Evolutionary conservation across 2,329 filamentous ascomycete genomes (phyloP), one percentile per base, ranked within the genome.

Genomic region (Xylaria sp.): DNA sequence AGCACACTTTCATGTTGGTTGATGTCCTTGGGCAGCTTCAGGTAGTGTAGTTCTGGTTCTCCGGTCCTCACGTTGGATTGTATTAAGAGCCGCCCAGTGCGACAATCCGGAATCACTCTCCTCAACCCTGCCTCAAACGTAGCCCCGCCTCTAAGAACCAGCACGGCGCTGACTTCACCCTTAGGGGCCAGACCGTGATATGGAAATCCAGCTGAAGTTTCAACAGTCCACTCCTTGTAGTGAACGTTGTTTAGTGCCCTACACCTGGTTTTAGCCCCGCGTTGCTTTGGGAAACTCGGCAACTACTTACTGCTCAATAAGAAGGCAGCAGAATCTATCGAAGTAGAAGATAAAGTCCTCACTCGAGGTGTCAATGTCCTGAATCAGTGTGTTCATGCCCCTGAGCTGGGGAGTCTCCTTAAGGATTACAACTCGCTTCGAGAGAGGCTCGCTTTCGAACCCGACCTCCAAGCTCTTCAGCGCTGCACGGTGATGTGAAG

Each of bases 321-420:
- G 85, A 61, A 98, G 84, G n/a, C 92, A 89, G 1, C 93, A 89
- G 45, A 98, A 84, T 45, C 96, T 89, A 80, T 99, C 94, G 79
- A 98, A 98, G 81, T 98, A 98, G 81, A 98, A 98, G 70, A 97
- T 93, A 78, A 98, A 98, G 74, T 98, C 94, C 77, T 97, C 95
- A 50, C 93, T 87, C 6, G 87, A 84, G 0, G 93, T 95, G 56
- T 90, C 86, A 19, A 92, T 91, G 74, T 96, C 88, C 76, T 97
- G 91, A 48, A 99, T 88, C 65, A 98, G 92, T 0, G 94, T 98
- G 78, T 93, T 94, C 88, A 99, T 97, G 55, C 90, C 94, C 65
- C 85, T 86, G 63, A 98, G 85, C 79, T 99, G 96, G 8, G 90
- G 87, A 0, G 92, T 97, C 69, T 92, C 87, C 51, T 90, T 85